Base-by-base conservation (phyloP, 1,284 basidiomycete species). In the Phellopilus nigrolimitatus region DNA sequence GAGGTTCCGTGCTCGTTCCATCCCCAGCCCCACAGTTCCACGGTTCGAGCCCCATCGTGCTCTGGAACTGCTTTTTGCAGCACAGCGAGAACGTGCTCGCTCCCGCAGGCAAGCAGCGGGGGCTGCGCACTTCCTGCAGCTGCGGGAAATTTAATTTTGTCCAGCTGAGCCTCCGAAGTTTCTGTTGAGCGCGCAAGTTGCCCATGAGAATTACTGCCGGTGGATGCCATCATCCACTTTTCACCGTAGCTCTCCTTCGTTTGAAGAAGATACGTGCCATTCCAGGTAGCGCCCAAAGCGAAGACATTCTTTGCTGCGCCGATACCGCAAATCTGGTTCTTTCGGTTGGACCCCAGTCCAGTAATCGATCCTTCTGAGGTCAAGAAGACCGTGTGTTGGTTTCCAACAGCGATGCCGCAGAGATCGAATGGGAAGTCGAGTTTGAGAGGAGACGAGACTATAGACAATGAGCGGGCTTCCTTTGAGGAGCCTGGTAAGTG, bases 1-100 rank as follows among this genome's bases (percentile, higher is more conserved):
- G 12, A 95, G 72, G 66, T 95, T 97, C 93, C 93, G 63, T 95
- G 93, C 66, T 97, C 93, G 65, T 95, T 97, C 93, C 93, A 95
- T 0, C 93, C 93, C 85, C 92, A 95, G 0, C 80, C 85, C 77
- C 79, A 88, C 0, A 93, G 76, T 55, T 79, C 76, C 3, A n/a
- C n/a, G n/a, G 58, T 60, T 28, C 47, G 40, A 8, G 33, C 49
- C n/a, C 48, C 49, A 17, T 44, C 39, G 9, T 47, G 30, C n/a
- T 55, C 54, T 3, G 53, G 37, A 3, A 41, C 30, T 8, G 13
- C 6, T 30, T 25, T 54, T 21, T 58, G 52, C 9, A 71, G 51
- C 12, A 76, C 58, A 5, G 72, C 68, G 2, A 95, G 67, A 3
- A 90, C 74, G 65, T 95, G 92, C 63, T 95, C 92, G 59, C 88